phyloP scores from a whole-genome alignment of 441 rosid genomes.

The Erodium moschatum region DNA sequence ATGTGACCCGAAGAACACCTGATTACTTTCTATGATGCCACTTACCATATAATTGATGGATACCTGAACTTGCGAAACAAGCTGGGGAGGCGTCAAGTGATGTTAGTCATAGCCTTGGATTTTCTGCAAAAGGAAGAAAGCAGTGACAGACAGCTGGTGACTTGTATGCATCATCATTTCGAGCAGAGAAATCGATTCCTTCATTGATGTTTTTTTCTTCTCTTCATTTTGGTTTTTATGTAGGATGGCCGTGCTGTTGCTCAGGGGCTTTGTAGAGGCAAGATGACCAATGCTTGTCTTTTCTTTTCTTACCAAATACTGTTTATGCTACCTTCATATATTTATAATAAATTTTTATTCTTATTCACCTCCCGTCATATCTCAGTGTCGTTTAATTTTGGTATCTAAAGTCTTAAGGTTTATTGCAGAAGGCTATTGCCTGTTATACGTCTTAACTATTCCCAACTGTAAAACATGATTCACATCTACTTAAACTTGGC shows the following conservation, averaged over 20 bases:
- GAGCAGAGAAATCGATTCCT: background rate
- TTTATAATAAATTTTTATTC: too few relatives aligned
- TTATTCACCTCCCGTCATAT: too few relatives aligned
- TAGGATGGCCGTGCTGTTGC: background rate
- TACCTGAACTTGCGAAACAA: background rate
- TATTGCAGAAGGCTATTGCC: too few relatives aligned
- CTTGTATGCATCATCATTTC: background rate
- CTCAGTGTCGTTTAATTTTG: too few relatives aligned
- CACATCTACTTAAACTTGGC: too few relatives aligned
- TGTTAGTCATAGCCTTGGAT: background rate
- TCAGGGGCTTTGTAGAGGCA: background rate
- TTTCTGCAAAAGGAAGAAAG: background rate
- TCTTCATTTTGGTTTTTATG: background rate
- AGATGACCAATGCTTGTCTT: too few relatives aligned
- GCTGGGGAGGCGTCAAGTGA: background rate
- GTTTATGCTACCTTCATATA: background rate
- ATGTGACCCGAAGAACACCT: slow-evolving; percentile 83
- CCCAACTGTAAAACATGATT: too few relatives aligned
- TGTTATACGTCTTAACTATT: too few relatives aligned
- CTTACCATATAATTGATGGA: background rate
- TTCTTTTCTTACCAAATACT: background rate
- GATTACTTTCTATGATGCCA: slow-evolving; percentile 69
- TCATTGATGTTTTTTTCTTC: background rate
- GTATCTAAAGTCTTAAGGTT: too few relatives aligned
- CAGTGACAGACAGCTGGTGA: background rate